Base-by-base conservation (phyloP, 2,329 filamentous ascomycete species). In the Fusarium humuli region DNA sequence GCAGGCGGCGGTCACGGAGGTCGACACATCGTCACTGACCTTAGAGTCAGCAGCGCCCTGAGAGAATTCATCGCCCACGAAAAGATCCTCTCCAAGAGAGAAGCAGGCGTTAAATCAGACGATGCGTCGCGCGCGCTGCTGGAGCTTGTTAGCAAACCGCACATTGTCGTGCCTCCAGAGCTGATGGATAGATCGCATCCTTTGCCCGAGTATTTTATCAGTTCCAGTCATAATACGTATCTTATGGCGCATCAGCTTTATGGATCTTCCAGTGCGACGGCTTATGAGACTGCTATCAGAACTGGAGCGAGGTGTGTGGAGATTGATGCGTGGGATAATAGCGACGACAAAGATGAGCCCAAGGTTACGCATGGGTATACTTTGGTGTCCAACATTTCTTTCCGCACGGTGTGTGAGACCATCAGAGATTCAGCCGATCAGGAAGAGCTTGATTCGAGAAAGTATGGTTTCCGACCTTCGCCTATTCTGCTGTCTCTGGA, bases 181-280 rank as follows among this genome's bases (percentile, higher is more conserved):
- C 77, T 90, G 14, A 84, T 85, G 11, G 87, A 91, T 73, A 81
- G 87, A 60, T 87, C 84, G 13, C 82, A 88, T 68, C 86, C 90
- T 2, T 79, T 93, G 23, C 86, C 90, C 3, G 89, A 92, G 69
- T 93, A 93, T 78, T 92, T 89, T 74, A 88, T 93, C 79, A 91
- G 88, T 78, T 91, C 89, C 6, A 91, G 88, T 69, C 91, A 93
- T 80, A 93, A 93, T 78, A 93, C 91, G 0, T 93, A 93, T 73
- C 81, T 93, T 27, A 82, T 90, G 73, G 90, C 90, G 0, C 89
- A 92, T 76, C 91, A 93, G 79, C 85, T 93, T 4, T 90, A 84
- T 71, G 91, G 91, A 7, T 81, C 81, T 23, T 91, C 89, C 3
- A 87, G 86, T 5, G 88, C 88, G 10, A 81, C 83, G 6, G 90